Evolutionary conservation across 345 rosid species (phyloP).

Genomic region (Aurinia saxatilis): DNA sequence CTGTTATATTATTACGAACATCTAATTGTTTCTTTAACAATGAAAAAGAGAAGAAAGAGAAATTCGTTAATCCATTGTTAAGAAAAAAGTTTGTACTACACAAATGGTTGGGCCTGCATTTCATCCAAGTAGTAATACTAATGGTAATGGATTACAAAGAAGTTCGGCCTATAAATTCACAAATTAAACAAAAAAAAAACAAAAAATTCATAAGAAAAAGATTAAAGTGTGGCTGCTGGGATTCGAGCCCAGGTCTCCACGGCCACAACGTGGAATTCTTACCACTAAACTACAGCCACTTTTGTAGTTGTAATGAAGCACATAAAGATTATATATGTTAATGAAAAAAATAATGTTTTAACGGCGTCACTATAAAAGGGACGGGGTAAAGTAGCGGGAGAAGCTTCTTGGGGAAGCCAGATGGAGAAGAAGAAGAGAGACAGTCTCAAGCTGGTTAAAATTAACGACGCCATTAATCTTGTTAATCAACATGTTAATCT

Average conservation of each 20-base stretch:
- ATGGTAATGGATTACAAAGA: no score
- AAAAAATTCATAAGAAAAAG: no score
- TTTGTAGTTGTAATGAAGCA: not conserved
- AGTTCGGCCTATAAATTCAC: no score
- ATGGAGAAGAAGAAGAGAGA: constrained; percentile 35
- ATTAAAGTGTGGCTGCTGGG: constrained; percentile 68
- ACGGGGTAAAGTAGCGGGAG: not conserved
- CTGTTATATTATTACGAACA: constrained; percentile 1
- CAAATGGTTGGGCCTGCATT: no score
- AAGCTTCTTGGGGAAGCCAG: not conserved
- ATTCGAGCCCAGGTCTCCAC: constrained; percentile 90
- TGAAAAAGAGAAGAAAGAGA: not conserved
- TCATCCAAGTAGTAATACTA: no score
- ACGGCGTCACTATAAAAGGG: not conserved
- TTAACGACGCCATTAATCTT: constrained; percentile 49
- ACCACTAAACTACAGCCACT: constrained; percentile 85
- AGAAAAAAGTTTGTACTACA: no score
- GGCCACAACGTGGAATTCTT: constrained; percentile 85
- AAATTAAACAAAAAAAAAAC: no score
- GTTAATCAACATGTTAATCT: constrained; percentile 55
- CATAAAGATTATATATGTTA: no score
- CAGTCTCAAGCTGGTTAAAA: constrained; percentile 40
- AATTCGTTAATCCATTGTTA: no score
- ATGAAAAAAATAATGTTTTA: no score
- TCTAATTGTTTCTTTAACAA: not conserved